phyloP scores from a whole-genome alignment of 83 land plant genomes.

The Larix sibirica region DNA sequence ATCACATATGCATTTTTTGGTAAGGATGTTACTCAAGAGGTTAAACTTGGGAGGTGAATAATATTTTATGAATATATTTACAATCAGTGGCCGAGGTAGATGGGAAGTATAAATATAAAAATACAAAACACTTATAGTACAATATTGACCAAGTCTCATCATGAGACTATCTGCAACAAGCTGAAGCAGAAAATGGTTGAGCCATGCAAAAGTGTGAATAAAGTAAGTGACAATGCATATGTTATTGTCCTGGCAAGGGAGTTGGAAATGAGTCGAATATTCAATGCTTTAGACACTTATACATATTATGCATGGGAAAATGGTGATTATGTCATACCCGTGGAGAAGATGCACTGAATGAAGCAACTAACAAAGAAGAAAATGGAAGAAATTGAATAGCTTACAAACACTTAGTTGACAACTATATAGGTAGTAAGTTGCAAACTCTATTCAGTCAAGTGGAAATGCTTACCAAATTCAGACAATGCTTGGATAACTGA shows the following conservation, averaged over 20 bases:
- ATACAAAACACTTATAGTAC: too few relatives aligned
- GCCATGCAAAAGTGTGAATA: background rate
- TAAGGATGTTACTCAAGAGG: constrained; percentile 73
- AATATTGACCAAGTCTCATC: too few relatives aligned
- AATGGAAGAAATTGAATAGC: too few relatives aligned
- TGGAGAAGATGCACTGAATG: background rate
- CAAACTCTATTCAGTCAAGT: too few relatives aligned
- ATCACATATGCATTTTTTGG: constrained; percentile 97
- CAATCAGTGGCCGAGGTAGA: too few relatives aligned
- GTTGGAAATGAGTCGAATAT: background rate
- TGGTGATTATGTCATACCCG: background rate
- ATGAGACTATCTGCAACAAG: background rate
- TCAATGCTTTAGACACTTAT: background rate
- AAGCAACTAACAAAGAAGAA: too few relatives aligned
- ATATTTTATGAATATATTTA: too few relatives aligned
- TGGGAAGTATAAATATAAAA: too few relatives aligned
- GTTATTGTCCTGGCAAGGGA: background rate
- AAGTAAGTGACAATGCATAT: background rate
- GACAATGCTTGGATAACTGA: too few relatives aligned
- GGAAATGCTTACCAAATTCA: too few relatives aligned
- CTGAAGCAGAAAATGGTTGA: background rate
- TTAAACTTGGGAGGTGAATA: constrained; percentile 27
- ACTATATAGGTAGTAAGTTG: too few relatives aligned
- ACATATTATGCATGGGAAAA: background rate
- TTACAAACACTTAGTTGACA: too few relatives aligned